Percentiles rank a stretch among this genome's conserved stretches.
These are phyloP conservation scores for Pseudozyma sp. DNA, from an alignment of 1,284 basidiomycete species.

Conservation along the genomic window DNA sequence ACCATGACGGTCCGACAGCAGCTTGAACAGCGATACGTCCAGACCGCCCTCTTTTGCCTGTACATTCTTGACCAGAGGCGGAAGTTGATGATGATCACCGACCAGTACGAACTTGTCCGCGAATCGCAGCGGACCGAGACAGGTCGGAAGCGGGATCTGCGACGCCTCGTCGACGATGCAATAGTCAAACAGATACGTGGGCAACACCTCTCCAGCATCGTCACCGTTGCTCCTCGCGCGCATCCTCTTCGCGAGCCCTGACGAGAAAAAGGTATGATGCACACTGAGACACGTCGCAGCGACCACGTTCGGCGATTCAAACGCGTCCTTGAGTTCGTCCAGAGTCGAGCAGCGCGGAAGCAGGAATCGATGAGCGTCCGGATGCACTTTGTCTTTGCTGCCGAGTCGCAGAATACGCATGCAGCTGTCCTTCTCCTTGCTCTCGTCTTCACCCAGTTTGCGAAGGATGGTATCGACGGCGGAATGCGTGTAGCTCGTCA, in stretches of 20 bases:
- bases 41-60: conserved; percentile 83
- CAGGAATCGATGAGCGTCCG: conserved; percentile 74
- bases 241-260: conserved; percentile 72
- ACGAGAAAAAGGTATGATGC: conserved; percentile 84
- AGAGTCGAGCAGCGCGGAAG: conserved; percentile 73
- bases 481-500: conserved; percentile 95
- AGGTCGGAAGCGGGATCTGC: conserved; percentile 95
- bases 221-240: conserved; percentile 13
- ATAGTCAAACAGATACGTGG: conserved; percentile 83
- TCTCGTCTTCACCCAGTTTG: conserved; percentile 76
- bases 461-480: conserved; percentile 94
- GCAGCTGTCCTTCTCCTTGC: conserved; percentile 1
- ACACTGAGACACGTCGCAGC: conserved; percentile 93
- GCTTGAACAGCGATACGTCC: conserved; percentile 88
- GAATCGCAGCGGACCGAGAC: conserved; percentile 89
- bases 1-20: conserved; percentile 82
- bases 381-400: conserved; percentile 85
- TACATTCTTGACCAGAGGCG: conserved; percentile 81
- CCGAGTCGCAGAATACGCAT: conserved; percentile 81
- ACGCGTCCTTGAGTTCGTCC: conserved; percentile 74
- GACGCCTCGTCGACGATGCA: conserved; percentile 99
- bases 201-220: not conserved
- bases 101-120: conserved; percentile 92
- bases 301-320: conserved; percentile 89
- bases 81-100: conserved; percentile 96